Base-by-base conservation (phyloP, 805 yeast genomes). In the Metschnikowia noctiluminum region DNA sequence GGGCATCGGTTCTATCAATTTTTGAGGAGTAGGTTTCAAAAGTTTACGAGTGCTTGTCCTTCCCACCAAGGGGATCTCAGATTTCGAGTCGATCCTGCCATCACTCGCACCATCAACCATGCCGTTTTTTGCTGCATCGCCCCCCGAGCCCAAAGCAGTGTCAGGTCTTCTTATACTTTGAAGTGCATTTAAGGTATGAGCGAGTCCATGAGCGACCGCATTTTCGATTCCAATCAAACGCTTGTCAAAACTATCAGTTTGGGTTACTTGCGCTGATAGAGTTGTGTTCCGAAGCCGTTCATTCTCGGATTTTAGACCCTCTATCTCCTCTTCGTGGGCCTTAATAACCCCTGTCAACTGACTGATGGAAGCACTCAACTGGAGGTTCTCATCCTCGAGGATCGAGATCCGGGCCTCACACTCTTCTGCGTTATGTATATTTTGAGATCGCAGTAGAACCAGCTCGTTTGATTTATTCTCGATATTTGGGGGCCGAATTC, bases 151-250 rank as follows among this genome's bases (percentile, higher is more conserved):
- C 13, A 16, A 7, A 7, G 6, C 1, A 3, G 10, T 12, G 28
- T 16, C 16, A 13, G n/a, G 30, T 16, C 21, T 28, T 12, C 48
- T 38, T 9, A 45, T 39, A 26, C 42, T 35, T 15, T 42, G 34
- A 10, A 46, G 42, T 3, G 45, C 45, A 32, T 28, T 41, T 31
- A 46, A 16, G 6, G 49, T 46, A 38, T 46, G 42, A 5, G 45
- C 7, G 12, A 46, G 45, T 6, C 49, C 49, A 26, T 31, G 35
- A 4, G 45, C 30, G 14, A 46, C 38, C 11, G 49, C 49, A 38
- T 14, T 16, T 21, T 42, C 38, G 28, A 46, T 42, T 28, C 38
- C 45, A 3, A 39, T n/a, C 32, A 46, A 35, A 10, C 42, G 41
- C 28, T 26, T 26, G 14, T 46, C 42, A 12, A 46, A 38, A 12